Evolutionary conservation across 148 eudicot genomes (phyloP), one percentile per base, ranked within the genome.

Genomic region (Rhododendron vialii): DNA sequence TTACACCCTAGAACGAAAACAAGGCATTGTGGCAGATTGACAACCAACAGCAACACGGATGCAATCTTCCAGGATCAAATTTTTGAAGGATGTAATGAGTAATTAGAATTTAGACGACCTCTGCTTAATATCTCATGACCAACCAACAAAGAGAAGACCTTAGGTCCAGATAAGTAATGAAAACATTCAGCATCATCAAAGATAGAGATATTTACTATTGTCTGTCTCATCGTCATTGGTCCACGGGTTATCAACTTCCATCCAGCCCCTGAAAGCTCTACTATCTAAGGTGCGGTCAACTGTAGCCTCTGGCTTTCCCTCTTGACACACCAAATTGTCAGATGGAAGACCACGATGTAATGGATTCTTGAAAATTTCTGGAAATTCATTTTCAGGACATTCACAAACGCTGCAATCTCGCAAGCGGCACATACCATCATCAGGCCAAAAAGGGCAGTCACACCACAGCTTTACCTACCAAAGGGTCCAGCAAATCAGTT

Each of bases 381-480:
- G 98, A 83, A 96, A 94, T 81, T 96, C 98, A 91, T 85, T 91
- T 61, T 96, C 98, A 38, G 98, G 94, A 90, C 98, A 96, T 91
- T 96, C 98, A 87, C 98, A 96, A 45, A 96, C 95, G 84, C 98
- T 96, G 86, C 98, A 96, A 86, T 96, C 98, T 28, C 95, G 96
- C 83, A 94, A 89, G 24, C 90, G 88, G 86, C 98, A 94, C 96
- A 92, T 94, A 30, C 98, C 98, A 91, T 96, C 98, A 85, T 96
- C 98, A 35, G 90, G 96, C 98, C 98, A 96, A 87, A 94, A 93
- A 69, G 96, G 98, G 85, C 98, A 96, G 83, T 96, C 95, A 89
- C 98, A 96, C 98, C 98, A 94, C 87, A 96, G 83, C 86, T 93
- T 94, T 43, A 91, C 98, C 98, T 96, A 89, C 76, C 67, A 86